phyloP scores from a whole-genome alignment of 305 asterid species.

The Fraxinus floribunda region DNA sequence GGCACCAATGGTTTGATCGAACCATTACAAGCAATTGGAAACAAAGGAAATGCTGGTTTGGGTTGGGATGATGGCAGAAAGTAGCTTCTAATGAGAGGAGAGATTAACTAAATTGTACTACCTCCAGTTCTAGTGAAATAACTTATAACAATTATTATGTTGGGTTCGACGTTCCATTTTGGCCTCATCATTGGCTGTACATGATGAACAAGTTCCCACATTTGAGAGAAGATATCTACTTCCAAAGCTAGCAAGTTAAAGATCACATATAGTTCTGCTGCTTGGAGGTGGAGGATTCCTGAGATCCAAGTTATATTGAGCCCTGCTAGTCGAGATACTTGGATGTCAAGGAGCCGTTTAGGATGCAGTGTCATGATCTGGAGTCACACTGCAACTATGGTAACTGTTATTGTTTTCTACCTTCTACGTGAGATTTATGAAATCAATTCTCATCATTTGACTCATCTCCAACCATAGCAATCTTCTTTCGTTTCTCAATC shows the following conservation, averaged over 20 bases:
- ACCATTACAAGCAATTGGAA: constrained; percentile 73
- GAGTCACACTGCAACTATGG: neutral
- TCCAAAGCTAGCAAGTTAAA: neutral
- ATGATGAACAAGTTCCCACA: neutral
- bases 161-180: neutral
- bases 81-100: neutral
- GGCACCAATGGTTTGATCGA: constrained; percentile 69
- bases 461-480: neutral
- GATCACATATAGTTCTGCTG: neutral
- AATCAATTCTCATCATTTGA: neutral
- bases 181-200: neutral
- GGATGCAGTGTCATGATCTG: neutral
- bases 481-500: neutral
- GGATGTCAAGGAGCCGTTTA: neutral
- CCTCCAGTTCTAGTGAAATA: neutral
- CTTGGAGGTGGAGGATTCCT: neutral
- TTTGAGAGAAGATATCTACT: neutral
- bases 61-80: constrained; percentile 70
- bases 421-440: neutral
- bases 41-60: constrained; percentile 88
- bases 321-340: neutral
- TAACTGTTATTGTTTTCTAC: neutral
- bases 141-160: neutral
- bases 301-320: neutral
- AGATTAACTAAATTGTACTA: neutral